phyloP scores from a whole-genome alignment of 2,329 filamentous ascomycete genomes.

The Cytospora mali region DNA sequence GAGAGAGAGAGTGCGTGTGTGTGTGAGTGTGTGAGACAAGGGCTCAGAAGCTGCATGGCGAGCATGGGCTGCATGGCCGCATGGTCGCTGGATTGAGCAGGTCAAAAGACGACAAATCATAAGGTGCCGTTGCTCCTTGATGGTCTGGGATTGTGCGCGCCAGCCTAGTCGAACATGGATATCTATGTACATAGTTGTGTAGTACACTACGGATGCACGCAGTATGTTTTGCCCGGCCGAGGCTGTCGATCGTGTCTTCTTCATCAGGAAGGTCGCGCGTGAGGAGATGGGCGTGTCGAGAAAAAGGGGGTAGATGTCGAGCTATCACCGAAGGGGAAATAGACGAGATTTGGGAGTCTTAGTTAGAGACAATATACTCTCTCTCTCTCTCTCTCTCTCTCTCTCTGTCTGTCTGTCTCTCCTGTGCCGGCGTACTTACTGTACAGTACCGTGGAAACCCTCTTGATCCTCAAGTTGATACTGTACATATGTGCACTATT shows the following conservation, averaged over 20 bases:
- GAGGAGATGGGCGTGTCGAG: constrained; percentile 13
- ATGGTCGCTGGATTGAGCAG: constrained; percentile 13
- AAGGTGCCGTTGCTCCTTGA: neutral
- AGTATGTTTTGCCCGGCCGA: constrained; percentile 3
- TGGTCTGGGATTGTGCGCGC: neutral
- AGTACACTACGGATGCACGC: neutral
- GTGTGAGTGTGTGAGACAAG: too few relatives aligned
- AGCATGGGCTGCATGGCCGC: neutral
- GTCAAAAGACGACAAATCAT: neutral
- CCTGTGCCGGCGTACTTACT: too few relatives aligned
- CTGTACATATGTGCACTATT: neutral
- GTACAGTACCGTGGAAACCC: neutral
- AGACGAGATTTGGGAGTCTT: constrained; percentile 11
- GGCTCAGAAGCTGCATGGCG: neutral
- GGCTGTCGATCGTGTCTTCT: constrained; percentile 18
- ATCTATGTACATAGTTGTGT: neutral
- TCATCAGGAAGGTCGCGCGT: constrained; percentile 24
- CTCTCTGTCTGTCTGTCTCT: too few relatives aligned
- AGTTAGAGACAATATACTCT: constrained; percentile 8
- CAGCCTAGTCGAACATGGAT: too few relatives aligned
- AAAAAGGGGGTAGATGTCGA: constrained; percentile 22
- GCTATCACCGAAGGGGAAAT: constrained; percentile 21
- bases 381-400: too few relatives aligned
- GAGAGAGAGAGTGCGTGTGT: neutral
- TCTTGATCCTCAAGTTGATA: neutral